Percentiles rank a stretch among this genome's conserved stretches.
Evolutionary conservation across 2,329 filamentous ascomycete genomes (phyloP).

Genomic region (Pseudocercospora pini-densiflorae): DNA sequence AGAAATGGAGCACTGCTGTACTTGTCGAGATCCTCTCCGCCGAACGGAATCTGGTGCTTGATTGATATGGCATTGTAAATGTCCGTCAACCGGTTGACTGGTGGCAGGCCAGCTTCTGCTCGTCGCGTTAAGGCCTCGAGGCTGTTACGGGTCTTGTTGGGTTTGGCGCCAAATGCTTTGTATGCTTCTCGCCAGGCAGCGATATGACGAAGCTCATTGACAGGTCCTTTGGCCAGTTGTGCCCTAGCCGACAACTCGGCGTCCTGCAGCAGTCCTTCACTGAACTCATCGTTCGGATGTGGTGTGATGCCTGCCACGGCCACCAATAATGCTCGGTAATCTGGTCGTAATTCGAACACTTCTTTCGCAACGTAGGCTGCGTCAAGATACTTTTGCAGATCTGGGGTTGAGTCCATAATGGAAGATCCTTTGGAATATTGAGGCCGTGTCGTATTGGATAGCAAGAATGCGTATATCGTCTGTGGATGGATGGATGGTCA

Average conservation of each 20-base stretch:
- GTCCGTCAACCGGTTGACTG: constrained; percentile 46
- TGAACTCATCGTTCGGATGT: constrained; percentile 39
- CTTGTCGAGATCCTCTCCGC: constrained; percentile 47
- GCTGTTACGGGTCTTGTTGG: constrained; percentile 44
- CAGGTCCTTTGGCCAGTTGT: constrained; percentile 21
- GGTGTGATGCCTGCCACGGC: constrained; percentile 40
- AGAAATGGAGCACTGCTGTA: constrained; percentile 42
- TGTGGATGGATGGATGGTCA: too few species aligned
- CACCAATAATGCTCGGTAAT: constrained; percentile 45
- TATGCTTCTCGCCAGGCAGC: constrained; percentile 46
- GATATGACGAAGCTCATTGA: constrained; percentile 44
- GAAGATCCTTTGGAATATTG: neutral
- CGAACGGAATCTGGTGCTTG: constrained; percentile 46
- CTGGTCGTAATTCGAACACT: constrained; percentile 43
- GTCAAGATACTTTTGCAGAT: constrained; percentile 22
- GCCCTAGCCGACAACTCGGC: constrained; percentile 33
- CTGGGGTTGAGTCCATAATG: neutral
- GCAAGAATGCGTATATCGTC: too few species aligned
- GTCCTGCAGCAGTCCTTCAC: constrained; percentile 38
- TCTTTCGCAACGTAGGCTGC: constrained; percentile 26
- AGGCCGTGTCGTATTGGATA: too few species aligned
- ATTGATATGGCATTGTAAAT: constrained; percentile 48
- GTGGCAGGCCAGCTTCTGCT: constrained; percentile 39
- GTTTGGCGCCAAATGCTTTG: constrained; percentile 47
- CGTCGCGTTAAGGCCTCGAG: constrained; percentile 45